Percentiles rank a stretch among this genome's conserved stretches.
These are phyloP conservation scores for Mycogone perniciosa DNA, from an alignment of 2,329 filamentous ascomycete genomes.

Conservation along the genomic window DNA sequence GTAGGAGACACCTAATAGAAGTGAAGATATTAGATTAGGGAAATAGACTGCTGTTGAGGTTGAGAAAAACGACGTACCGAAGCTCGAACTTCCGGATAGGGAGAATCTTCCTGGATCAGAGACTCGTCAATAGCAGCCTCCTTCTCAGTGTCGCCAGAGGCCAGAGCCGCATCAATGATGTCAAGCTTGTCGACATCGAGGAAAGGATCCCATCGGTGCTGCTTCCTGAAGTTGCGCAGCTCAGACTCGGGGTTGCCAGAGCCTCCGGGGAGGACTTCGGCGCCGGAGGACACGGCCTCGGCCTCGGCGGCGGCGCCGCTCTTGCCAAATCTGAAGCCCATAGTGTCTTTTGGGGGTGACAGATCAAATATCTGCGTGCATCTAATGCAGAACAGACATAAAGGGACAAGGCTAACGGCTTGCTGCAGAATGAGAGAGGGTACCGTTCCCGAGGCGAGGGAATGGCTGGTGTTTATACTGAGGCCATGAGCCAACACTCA, in stretches of 20 bases:
- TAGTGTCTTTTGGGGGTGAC: slow-evolving; percentile 6
- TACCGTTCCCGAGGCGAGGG: not conserved
- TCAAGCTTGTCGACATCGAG: slow-evolving; percentile 46
- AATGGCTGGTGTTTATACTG: not conserved
- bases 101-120: slow-evolving; percentile 46
- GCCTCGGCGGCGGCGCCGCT: slow-evolving; percentile 11
- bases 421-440: not conserved
- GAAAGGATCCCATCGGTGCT: slow-evolving; percentile 53
- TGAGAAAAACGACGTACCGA: slow-evolving; percentile 13
- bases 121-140: slow-evolving; percentile 40
- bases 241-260: slow-evolving; percentile 20
- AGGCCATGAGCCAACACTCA: too few relatives aligned
- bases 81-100: slow-evolving; percentile 23
- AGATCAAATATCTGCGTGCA: not conserved
- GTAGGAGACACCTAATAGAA: slow-evolving; percentile 29
- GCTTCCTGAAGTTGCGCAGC: slow-evolving; percentile 39
- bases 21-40: not conserved
- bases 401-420: not conserved
- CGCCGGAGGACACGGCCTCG: slow-evolving; percentile 15
- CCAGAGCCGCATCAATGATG: slow-evolving; percentile 42
- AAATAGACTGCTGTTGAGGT: not conserved
- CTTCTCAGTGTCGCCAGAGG: slow-evolving; percentile 38
- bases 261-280: slow-evolving; percentile 15
- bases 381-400: not conserved
- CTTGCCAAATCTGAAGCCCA: slow-evolving; percentile 18